Evolutionary conservation across 371 early-diverging fungal species (phyloP).

Genomic region (Mortierella sp.): DNA sequence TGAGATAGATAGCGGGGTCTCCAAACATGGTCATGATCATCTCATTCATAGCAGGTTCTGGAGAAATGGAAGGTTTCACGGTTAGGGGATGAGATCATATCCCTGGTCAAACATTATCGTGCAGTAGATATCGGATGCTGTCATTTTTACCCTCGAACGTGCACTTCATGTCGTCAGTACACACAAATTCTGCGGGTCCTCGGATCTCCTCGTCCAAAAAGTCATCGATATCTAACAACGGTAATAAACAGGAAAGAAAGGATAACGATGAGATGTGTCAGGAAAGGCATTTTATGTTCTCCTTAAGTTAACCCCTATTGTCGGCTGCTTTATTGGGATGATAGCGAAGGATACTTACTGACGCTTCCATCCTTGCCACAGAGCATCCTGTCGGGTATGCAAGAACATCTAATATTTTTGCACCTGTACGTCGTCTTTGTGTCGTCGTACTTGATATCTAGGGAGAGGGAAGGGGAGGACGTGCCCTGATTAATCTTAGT

Average conservation of each 20-base stretch:
- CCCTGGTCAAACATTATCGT: neutral
- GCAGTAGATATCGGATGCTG: too few relatives aligned
- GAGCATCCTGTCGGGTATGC: conserved; percentile 79
- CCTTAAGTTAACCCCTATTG: neutral
- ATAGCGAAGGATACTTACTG: conserved; percentile 53
- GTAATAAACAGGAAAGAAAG: neutral
- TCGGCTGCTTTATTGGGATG: too few relatives aligned
- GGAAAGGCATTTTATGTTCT: neutral
- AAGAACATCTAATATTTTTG: conserved; percentile 74
- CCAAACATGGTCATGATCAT: conserved; percentile 80
- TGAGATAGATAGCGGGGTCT: conserved; percentile 77
- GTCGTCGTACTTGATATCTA: conserved; percentile 61
- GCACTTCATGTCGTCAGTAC: conserved; percentile 67
- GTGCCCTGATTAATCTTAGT: too few relatives aligned
- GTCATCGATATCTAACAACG: conserved; percentile 69
- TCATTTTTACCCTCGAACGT: conserved; percentile 65
- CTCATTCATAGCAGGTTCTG: conserved; percentile 80
- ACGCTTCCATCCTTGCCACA: conserved; percentile 85
- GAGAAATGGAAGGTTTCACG: neutral
- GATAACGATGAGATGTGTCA: neutral
- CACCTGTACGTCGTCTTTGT: conserved; percentile 71
- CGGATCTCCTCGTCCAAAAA: conserved; percentile 76
- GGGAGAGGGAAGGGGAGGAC: neutral
- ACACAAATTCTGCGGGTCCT: conserved; percentile 81
- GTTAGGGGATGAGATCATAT: neutral